Percentiles rank a stretch among this genome's conserved stretches.
phyloP scores from a whole-genome alignment of 176 grass and related monocot genomes.

The Aegilops sharonensis region DNA sequence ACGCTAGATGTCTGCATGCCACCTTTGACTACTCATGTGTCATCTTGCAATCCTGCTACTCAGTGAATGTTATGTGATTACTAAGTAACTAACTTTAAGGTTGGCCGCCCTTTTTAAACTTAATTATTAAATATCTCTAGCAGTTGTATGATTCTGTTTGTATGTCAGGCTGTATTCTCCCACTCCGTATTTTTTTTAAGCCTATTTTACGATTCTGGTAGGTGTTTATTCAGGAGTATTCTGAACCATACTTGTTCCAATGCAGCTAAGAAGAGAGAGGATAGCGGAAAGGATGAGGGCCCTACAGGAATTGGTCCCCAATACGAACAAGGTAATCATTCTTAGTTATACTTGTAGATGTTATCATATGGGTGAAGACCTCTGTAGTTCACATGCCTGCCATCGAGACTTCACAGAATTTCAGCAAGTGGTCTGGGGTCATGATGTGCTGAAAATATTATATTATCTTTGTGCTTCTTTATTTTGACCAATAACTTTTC shows the following conservation, averaged over 20 bases:
- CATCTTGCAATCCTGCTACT: neutral
- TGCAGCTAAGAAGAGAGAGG: slow-evolving; percentile 94
- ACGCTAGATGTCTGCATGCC: neutral
- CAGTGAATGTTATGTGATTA: slow-evolving; percentile 3
- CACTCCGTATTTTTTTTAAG: neutral
- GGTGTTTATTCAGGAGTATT: slow-evolving; percentile 29
- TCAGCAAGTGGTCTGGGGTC: slow-evolving; percentile 28
- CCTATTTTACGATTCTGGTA: neutral
- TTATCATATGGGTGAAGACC: slow-evolving; percentile 27
- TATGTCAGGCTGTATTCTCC: neutral
- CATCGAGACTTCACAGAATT: slow-evolving; percentile 40
- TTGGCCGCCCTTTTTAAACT: slow-evolving; percentile 1
- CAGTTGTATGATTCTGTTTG: neutral
- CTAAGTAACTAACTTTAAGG: neutral
- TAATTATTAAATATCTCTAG: slow-evolving; percentile 20
- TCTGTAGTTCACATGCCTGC: slow-evolving; percentile 43
- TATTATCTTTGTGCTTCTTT: neutral
- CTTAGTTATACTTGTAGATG: slow-evolving; percentile 27
- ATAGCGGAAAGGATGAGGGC: slow-evolving; percentile 99
- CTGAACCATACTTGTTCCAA: slow-evolving; percentile 29
- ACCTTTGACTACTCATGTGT: slow-evolving; percentile 15
- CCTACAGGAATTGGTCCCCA: slow-evolving; percentile 95
- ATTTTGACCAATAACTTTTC: slow-evolving; percentile 12
- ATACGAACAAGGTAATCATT: slow-evolving; percentile 87
- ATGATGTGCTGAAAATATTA: slow-evolving; percentile 32